A percentile compares a stretch with the other conserved stretches of the same genome.
Evolutionary conservation across 352 stramenopile genomes (phyloP).

Genomic region (Phytophthora pisi): DNA sequence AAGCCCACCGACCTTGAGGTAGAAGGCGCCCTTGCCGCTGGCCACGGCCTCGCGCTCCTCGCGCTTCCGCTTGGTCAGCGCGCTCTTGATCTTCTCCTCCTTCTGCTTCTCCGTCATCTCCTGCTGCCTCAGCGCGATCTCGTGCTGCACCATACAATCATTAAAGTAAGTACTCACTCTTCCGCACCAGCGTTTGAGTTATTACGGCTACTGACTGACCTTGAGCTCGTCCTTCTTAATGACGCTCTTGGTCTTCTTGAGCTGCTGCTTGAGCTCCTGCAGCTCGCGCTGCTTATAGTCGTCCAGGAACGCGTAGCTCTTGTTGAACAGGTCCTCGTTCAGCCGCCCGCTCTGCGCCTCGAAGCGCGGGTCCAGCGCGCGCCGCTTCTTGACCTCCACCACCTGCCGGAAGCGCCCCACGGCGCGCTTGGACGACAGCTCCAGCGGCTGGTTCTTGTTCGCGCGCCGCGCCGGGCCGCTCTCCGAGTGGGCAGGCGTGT

Average conservation of each 20-base stretch:
- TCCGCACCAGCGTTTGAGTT: neutral
- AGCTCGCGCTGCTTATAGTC: slow-evolving; percentile 90
- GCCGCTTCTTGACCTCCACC: slow-evolving; percentile 81
- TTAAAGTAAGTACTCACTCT: neutral
- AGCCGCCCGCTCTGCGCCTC: slow-evolving; percentile 82
- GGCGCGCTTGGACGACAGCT: slow-evolving; percentile 85
- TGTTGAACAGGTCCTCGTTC: slow-evolving; percentile 89
- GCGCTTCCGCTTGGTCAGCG: slow-evolving; percentile 80
- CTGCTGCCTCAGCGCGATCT: slow-evolving; percentile 74
- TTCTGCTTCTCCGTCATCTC: slow-evolving; percentile 80
- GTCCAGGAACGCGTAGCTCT: slow-evolving; percentile 91
- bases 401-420: slow-evolving; percentile 83
- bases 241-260: slow-evolving; percentile 70
- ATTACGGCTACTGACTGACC: slow-evolving; percentile 36
- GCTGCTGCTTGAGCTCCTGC: slow-evolving; percentile 82
- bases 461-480: slow-evolving; percentile 18
- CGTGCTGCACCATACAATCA: slow-evolving; percentile 40
- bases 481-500: neutral
- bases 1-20: slow-evolving; percentile 71
- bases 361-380: slow-evolving; percentile 86
- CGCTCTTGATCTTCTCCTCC: slow-evolving; percentile 70
- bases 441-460: slow-evolving; percentile 90
- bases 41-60: slow-evolving; percentile 90
- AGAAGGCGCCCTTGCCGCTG: slow-evolving; percentile 90
- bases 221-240: slow-evolving; percentile 81